A percentile compares a stretch with the other conserved stretches of the same genome.
phyloP scores from a whole-genome alignment of 2,329 filamentous ascomycete genomes.

The Arthroderma sp. region DNA sequence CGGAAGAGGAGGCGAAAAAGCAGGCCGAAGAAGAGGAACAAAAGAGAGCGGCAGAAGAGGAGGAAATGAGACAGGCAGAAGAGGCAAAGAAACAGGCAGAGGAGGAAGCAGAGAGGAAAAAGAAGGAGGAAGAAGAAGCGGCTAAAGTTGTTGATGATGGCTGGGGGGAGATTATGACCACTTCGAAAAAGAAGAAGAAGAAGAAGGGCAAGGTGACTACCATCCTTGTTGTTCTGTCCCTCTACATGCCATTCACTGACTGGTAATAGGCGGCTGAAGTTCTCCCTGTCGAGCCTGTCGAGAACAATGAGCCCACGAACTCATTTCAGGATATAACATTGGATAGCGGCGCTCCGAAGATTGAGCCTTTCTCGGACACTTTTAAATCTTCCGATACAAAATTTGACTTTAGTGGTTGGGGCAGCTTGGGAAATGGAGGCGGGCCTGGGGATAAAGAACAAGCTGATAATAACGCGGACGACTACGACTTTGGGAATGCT shows the following conservation, averaged over 20 bases:
- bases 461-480: slow-evolving; percentile 12
- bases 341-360: neutral
- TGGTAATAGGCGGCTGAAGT: slow-evolving; percentile 23
- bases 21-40: slow-evolving; percentile 3
- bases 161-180: slow-evolving; percentile 27
- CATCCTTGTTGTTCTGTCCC: neutral
- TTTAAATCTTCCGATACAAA: too few species aligned
- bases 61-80: slow-evolving; percentile 22
- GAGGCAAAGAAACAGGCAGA: slow-evolving; percentile 17
- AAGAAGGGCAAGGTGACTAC: slow-evolving; percentile 16
- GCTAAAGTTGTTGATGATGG: slow-evolving; percentile 25
- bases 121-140: slow-evolving; percentile 17
- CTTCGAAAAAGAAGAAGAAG: slow-evolving; percentile 42
- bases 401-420: too few species aligned
- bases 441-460: too few species aligned
- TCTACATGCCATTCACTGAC: slow-evolving; percentile 1
- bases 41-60: slow-evolving; percentile 2
- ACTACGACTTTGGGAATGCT: slow-evolving; percentile 13
- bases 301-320: slow-evolving; percentile 36
- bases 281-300: slow-evolving; percentile 24
- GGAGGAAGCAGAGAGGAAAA: slow-evolving; percentile 19
- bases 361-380: neutral
- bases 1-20: slow-evolving; percentile 3
- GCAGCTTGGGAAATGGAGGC: too few species aligned
- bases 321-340: slow-evolving; percentile 14